Evolutionary conservation across 257 asterid genomes (phyloP), one percentile per base, ranked within the genome.

Genomic region (Lithospermum erythrorhizon): DNA sequence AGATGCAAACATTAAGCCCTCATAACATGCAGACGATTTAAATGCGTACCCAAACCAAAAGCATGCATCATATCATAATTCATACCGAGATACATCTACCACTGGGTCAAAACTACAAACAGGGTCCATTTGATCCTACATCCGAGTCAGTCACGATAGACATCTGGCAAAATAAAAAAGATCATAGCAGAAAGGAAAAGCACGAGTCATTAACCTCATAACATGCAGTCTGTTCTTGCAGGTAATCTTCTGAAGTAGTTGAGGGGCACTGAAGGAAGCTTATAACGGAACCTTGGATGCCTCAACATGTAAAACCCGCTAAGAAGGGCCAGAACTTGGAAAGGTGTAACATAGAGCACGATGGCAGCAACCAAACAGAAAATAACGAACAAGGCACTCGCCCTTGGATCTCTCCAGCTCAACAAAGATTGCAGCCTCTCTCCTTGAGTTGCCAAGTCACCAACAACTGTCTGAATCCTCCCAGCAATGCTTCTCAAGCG

Each of bases 351-450:
- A 21, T 83, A 86, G 22, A 86, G 80, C 17, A 76, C 82, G 3
- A 77, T 67, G 9, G 89, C 91, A 2, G 87, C 75, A 19, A 81
- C 22, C 73, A 83, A 63, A 69, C 88, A 81, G 83, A 86, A 83
- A 48, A 86, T 67, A 1, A 83, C 81, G n/a, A 83, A 86, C 37
- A 86, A 68, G 0, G 85, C 79, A 0, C 87, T 83, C 0, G 95
- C 95, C 11, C 95, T 61, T 0, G 91, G 95, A 76, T 86, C 95
- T 14, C 95, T 70, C 95, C 95, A 86, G 81, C 87, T 83, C 68
- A 86, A 77, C 29, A 86, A 72, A 18, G 82, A 72, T 64, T 81
- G 89, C 7, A 83, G 64, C 75, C 91, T 79, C 74, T 86, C 95
- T 54, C 95, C 91, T 58, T 86, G 95, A 3, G 95, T 86, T 4